These are phyloP conservation scores for Epichloe sp. DNA, from an alignment of 2,329 filamentous ascomycete genomes.

Conservation along the genomic window DNA sequence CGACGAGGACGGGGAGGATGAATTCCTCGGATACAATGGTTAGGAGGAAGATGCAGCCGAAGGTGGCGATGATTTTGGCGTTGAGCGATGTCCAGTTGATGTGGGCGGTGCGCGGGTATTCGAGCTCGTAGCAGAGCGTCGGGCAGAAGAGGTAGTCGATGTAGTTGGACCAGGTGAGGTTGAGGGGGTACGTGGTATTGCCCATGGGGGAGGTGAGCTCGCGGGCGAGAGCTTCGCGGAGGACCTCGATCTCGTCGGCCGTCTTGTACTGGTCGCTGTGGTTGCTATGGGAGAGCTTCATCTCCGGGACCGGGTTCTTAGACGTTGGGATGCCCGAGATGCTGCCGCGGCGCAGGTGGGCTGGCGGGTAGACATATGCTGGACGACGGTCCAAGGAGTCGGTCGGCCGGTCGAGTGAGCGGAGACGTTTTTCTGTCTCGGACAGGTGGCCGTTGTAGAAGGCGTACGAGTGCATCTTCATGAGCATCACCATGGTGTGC, in stretches of 20 bases:
- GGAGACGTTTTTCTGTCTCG: slow-evolving; percentile 70
- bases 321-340: slow-evolving; percentile 21
- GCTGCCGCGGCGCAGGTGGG: slow-evolving; percentile 33
- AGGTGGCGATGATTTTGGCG: slow-evolving; percentile 77
- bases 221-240: slow-evolving; percentile 76
- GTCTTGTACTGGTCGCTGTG: slow-evolving; percentile 11
- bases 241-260: slow-evolving; percentile 44
- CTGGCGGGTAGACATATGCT: slow-evolving; percentile 63
- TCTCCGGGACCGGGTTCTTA: slow-evolving; percentile 2
- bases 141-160: slow-evolving; percentile 81
- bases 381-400: slow-evolving; percentile 46
- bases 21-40: slow-evolving; percentile 89
- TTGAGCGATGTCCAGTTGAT: slow-evolving; percentile 71
- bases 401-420: slow-evolving; percentile 63
- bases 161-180: slow-evolving; percentile 74
- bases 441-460: slow-evolving; percentile 96
- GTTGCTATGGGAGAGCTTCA: slow-evolving; percentile 10
- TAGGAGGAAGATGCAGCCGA: slow-evolving; percentile 91
- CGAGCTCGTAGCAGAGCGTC: slow-evolving; percentile 92
- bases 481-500: slow-evolving; percentile 80
- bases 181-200: slow-evolving; percentile 77
- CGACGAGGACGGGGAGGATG: slow-evolving; percentile 76
- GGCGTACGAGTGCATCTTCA: slow-evolving; percentile 98
- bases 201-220: slow-evolving; percentile 93
- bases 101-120: slow-evolving; percentile 71